Conservation (phyloP, 2,329 filamentous ascomycete genomes). For the Incumbomyces lentus region DNA sequence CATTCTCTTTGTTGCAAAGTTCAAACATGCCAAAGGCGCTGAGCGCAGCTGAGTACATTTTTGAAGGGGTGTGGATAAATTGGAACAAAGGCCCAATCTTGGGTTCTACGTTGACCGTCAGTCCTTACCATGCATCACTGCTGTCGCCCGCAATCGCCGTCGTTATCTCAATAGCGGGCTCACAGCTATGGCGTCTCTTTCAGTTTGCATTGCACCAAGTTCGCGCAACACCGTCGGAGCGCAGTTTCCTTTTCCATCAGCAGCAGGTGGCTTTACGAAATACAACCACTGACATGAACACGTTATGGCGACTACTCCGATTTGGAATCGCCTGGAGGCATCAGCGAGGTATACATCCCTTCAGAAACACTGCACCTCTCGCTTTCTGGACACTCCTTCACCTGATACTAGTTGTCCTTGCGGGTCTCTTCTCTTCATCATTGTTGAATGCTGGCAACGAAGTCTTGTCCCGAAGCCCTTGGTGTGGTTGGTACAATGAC, state of each 20-base stretch:
- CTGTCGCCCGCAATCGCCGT: slow-evolving; percentile 7
- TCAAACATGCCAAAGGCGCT: slow-evolving; percentile 3
- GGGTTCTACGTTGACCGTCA: slow-evolving; percentile 23
- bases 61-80: slow-evolving; percentile 22
- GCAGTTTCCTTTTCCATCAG: slow-evolving; percentile 7
- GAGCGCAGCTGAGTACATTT: slow-evolving; percentile 8
- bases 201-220: slow-evolving; percentile 4
- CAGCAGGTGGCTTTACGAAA: slow-evolving; percentile 10
- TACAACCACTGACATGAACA: slow-evolving; percentile 4
- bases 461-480: slow-evolving; percentile 4
- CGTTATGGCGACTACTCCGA: slow-evolving; percentile 1
- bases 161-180: slow-evolving; percentile 7
- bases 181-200: slow-evolving; percentile 8
- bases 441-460: slow-evolving; percentile 3
- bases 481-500: slow-evolving; percentile 4
- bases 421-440: slow-evolving; percentile 6
- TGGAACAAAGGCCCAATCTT: slow-evolving; percentile 19
- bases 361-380: neutral
- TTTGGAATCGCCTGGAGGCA: slow-evolving; percentile 7
- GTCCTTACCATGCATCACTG: slow-evolving; percentile 13
- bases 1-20: no score
- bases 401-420: neutral
- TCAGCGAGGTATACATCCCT: neutral
- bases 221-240: neutral
- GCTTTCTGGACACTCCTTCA: slow-evolving; percentile 2